Evolutionary conservation across 352 stramenopile genomes (phyloP), one percentile per base, ranked within the genome.

Genomic region (Globisporangium lucens): DNA sequence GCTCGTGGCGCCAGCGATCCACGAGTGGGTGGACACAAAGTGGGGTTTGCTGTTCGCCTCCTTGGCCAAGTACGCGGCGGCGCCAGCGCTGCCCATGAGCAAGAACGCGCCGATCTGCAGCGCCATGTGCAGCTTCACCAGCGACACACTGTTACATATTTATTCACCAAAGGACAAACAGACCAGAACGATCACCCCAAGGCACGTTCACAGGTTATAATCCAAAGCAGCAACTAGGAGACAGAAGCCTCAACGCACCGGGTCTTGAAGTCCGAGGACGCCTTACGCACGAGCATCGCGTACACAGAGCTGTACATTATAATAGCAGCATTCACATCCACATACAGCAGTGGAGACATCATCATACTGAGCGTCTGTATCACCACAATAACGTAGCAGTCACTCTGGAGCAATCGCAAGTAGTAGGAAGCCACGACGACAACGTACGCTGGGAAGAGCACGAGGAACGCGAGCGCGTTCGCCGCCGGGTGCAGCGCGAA

Each of bases 1-100:
- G 36, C 62, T 68, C 17, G 76, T 87, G 17, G 30, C 71, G 4
- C 66, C 78, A 0, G 81, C 81, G n/a, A 89, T 58, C 83, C 83
- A 91, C 67, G 83, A 91, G 74, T 91, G 83, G n/a, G 75, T 82
- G 20, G 79, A 87, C 55, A 79, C 86, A 57, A 91, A 89, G 61
- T 91, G 83, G 12, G 82, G 70, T 65, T 90, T 91, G 43, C 71
- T 75, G 49, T 71, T 74, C 33, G 77, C 70, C 24, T 89, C 80
- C 69, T 91, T 91, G 67, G 76, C 85, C 68, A 85, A 63, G 67
- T 77, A 91, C 3, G 76, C 79, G 3, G 73, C 75, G 10, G 69
- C 67, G 29, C 83, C 83, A 9, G 75, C 83, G 1, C 35, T 62
- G 35, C 57, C 73, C 59, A 91, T 80, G 27, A 76, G 59, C 24